Evolutionary conservation across 2,329 filamentous ascomycete genomes (phyloP).

Genomic region (Cladosporium cucumerinum): DNA sequence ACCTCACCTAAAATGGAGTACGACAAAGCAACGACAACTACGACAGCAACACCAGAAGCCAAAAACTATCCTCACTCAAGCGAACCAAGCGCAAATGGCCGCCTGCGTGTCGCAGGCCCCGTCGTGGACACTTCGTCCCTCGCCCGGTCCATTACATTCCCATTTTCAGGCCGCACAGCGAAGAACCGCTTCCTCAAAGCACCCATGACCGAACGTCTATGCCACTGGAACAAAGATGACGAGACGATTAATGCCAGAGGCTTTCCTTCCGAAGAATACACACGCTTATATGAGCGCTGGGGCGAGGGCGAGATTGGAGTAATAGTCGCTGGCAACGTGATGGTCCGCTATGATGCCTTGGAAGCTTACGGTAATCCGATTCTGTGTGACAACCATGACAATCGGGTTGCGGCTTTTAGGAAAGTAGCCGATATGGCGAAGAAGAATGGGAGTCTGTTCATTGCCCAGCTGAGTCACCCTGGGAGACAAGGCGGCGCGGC

Average conservation of each 20-base stretch:
- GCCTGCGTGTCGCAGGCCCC: conserved; percentile 25
- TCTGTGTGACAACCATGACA: conserved; percentile 28
- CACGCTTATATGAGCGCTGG: conserved; percentile 29
- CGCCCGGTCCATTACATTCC: conserved; percentile 27
- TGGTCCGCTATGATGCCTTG: conserved; percentile 32
- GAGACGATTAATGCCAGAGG: conserved; percentile 28
- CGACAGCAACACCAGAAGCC: conserved; percentile 20
- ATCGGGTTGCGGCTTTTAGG: conserved; percentile 25
- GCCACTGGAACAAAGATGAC: conserved; percentile 26
- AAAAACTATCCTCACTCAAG: conserved; percentile 25
- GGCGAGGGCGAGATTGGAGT: conserved; percentile 32
- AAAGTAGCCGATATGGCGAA: conserved; percentile 25
- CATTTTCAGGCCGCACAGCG: conserved; percentile 29
- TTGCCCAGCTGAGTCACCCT: conserved; percentile 32
- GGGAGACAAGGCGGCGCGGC: conserved; percentile 30
- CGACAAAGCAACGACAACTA: conserved; percentile 21
- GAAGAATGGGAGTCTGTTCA: conserved; percentile 27
- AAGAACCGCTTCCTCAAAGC: conserved; percentile 33
- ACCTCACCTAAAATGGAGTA: conserved; percentile 25
- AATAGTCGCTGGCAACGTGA: conserved; percentile 32
- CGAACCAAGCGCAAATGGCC: conserved; percentile 21
- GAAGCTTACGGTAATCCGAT: conserved; percentile 34
- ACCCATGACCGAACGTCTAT: conserved; percentile 34
- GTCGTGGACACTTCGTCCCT: conserved; percentile 24
- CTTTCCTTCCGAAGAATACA: conserved; percentile 28